Evolutionary conservation across 371 early-diverging fungal species (phyloP).

Genomic region (Furculomyces boomerangus): DNA sequence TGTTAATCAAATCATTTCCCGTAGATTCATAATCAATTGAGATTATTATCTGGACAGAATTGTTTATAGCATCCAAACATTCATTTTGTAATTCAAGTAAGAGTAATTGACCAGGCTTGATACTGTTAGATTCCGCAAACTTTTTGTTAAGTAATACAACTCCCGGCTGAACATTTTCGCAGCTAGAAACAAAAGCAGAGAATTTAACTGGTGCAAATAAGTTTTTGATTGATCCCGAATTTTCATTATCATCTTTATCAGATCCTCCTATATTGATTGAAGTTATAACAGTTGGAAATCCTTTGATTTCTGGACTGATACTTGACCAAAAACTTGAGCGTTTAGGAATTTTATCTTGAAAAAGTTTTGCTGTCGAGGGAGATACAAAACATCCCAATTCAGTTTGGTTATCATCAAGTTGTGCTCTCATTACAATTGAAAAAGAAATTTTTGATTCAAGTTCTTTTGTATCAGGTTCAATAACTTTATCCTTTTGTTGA

Average conservation of each 20-base stretch:
- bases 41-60: too few relatives aligned
- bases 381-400: background rate
- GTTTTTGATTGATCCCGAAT: background rate
- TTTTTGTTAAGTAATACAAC: slow-evolving; percentile 8
- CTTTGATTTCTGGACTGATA: background rate
- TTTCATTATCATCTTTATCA: background rate
- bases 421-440: background rate
- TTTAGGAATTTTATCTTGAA: background rate
- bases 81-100: too few relatives aligned
- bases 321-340: background rate
- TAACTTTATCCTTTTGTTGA: too few relatives aligned
- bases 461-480: background rate
- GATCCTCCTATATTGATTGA: too few relatives aligned
- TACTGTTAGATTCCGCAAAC: background rate
- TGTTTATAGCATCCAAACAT: too few relatives aligned
- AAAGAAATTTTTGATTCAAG: background rate
- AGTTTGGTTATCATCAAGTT: background rate
- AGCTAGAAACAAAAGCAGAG: background rate
- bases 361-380: background rate
- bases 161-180: slow-evolving; percentile 16
- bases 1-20: too few relatives aligned
- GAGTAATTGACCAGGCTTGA: background rate
- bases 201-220: background rate
- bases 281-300: background rate
- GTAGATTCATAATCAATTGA: too few relatives aligned